phyloP scores from a whole-genome alignment of 139 green algal genomes.

The Chlamydomonas asymmetrica region DNA sequence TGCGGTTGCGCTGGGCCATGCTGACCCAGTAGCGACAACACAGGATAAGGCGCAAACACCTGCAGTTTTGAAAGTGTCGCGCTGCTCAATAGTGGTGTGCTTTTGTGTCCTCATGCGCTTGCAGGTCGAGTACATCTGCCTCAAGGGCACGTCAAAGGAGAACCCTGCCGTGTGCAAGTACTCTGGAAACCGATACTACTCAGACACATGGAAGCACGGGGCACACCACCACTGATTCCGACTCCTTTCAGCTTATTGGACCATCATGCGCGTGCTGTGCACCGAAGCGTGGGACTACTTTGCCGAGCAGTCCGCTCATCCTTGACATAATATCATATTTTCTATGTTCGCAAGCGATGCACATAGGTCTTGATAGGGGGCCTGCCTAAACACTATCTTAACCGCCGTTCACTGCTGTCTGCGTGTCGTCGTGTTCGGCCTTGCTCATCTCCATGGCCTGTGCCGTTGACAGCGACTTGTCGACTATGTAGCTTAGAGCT shows the following conservation, averaged over 20 bases:
- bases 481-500: not conserved
- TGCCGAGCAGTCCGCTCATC: too few relatives aligned
- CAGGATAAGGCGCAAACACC: not conserved
- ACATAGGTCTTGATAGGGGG: too few relatives aligned
- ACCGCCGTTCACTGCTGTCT: not conserved
- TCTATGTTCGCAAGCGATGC: not conserved
- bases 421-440: not conserved
- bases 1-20: not conserved
- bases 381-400: too few relatives aligned
- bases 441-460: not conserved
- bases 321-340: not conserved
- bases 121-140: slow-evolving; percentile 86
- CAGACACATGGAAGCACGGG: slow-evolving; percentile 25
- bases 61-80: not conserved
- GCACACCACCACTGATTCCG: slow-evolving; percentile 14
- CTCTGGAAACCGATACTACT: slow-evolving; percentile 74
- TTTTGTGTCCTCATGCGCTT: not conserved
- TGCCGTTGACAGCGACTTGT: not conserved
- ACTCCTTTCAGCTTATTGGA: not conserved
- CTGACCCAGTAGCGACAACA: not conserved
- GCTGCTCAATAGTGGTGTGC: not conserved
- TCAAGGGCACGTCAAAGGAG: slow-evolving; percentile 80
- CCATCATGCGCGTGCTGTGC: not conserved
- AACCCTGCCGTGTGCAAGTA: slow-evolving; percentile 95
- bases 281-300: too few relatives aligned